Conservation (phyloP, 2,329 filamentous ascomycete species). For the Thyridium curvatum region DNA sequence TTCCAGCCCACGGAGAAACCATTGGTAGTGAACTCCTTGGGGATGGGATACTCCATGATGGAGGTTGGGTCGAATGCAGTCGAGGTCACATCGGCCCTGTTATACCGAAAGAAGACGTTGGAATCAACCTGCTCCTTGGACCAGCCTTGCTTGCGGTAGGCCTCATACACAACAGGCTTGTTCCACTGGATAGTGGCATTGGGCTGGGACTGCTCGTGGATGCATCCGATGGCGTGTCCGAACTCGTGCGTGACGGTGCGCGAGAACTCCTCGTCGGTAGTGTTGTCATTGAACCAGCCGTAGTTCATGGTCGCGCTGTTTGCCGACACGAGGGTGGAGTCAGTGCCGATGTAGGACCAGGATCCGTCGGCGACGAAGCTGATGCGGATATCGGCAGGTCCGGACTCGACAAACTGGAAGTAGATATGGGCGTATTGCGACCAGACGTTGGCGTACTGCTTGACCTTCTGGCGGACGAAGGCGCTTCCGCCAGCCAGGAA, state of each 20-base stretch:
- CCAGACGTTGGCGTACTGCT: constrained; percentile 6
- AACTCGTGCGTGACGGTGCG: constrained; percentile 18
- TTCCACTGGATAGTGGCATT: constrained; percentile 15
- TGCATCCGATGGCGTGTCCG: constrained; percentile 18
- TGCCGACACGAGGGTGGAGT: constrained; percentile 1
- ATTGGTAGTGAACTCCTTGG: constrained; percentile 8
- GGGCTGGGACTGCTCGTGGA: constrained; percentile 18
- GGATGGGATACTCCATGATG: constrained; percentile 17
- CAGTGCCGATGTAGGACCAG: constrained; percentile 8
- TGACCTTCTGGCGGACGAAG: constrained; percentile 4
- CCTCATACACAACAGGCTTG: constrained; percentile 10
- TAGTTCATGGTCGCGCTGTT: constrained; percentile 16
- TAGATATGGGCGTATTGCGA: constrained; percentile 8
- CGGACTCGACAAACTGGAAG: constrained; percentile 6
- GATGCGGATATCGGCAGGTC: constrained; percentile 9
- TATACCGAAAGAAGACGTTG: constrained; percentile 3
- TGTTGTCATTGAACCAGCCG: constrained; percentile 13
- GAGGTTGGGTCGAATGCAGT: constrained; percentile 10
- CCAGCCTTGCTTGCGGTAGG: constrained; percentile 6
- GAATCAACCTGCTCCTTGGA: constrained; percentile 1
- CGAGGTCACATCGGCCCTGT: not conserved
- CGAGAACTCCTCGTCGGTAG: constrained; percentile 9
- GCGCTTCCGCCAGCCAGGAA: constrained; percentile 4
- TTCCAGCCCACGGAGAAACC: constrained; percentile 7
- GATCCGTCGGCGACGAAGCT: constrained; percentile 3